Evolutionary conservation across 2,329 filamentous ascomycete species (phyloP).

Genomic region (Nemania serpens): DNA sequence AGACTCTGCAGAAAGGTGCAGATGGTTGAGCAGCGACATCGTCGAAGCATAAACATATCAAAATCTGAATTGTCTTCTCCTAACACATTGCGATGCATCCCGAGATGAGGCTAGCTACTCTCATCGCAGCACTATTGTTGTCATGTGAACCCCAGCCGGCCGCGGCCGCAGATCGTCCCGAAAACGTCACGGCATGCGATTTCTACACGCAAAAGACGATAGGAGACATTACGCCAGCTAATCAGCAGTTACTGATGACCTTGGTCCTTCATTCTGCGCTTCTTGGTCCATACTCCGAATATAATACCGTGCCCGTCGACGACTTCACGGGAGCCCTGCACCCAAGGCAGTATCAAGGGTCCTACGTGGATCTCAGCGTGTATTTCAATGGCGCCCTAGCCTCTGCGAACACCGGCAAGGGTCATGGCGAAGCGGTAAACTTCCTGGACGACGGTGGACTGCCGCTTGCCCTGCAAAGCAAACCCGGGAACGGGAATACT

Average conservation of each 20-base stretch:
- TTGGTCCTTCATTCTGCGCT: slow-evolving; percentile 11
- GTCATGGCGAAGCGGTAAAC: neutral
- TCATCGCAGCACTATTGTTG: neutral
- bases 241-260: slow-evolving; percentile 5
- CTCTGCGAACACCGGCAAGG: slow-evolving; percentile 2
- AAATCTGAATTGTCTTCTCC: neutral
- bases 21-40: neutral
- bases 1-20: neutral
- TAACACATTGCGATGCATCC: neutral
- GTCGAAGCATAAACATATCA: neutral
- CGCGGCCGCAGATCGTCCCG: neutral
- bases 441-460: slow-evolving; percentile 6
- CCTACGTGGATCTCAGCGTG: slow-evolving; percentile 6
- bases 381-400: slow-evolving; percentile 8
- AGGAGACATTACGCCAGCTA: slow-evolving; percentile 1
- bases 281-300: slow-evolving; percentile 6
- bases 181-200: neutral
- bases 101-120: neutral
- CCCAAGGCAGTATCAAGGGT: neutral
- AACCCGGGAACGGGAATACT: slow-evolving; percentile 10
- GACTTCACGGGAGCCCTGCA: slow-evolving; percentile 12
- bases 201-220: slow-evolving; percentile 11
- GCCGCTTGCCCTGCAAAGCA: slow-evolving; percentile 1
- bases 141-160: neutral
- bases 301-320: slow-evolving; percentile 1